Evolutionary conservation across 106 monocot genomes (phyloP).

Genomic region (Dactylorhiza incarnata): DNA sequence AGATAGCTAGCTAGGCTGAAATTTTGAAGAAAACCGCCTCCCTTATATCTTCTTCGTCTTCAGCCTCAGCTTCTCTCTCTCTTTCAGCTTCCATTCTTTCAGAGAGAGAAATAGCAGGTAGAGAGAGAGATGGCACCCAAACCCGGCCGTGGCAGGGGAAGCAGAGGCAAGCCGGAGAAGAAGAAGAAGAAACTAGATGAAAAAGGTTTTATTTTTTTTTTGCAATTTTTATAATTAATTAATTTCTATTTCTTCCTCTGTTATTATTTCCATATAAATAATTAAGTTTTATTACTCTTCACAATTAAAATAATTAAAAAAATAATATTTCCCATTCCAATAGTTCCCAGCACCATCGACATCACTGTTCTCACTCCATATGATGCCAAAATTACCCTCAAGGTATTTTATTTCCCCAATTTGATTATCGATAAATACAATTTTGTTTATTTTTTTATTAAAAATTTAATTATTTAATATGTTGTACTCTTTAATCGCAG

Average conservation of each 20-base stretch:
- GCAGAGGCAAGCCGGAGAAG: slow-evolving; percentile 56
- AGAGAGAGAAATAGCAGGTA: background rate
- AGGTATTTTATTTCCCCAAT: slow-evolving; percentile 37
- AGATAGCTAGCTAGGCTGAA: background rate
- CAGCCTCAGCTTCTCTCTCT: background rate
- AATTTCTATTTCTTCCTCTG: background rate
- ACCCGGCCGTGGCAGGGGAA: slow-evolving; percentile 43
- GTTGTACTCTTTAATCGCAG: slow-evolving; percentile 18
- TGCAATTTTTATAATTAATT: background rate
- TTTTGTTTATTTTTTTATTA: slow-evolving; percentile 3
- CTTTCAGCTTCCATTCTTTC: background rate
- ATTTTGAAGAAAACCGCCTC: slow-evolving; percentile 1
- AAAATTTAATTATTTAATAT: background rate
- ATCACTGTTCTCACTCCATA: slow-evolving; percentile 63
- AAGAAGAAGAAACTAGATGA: slow-evolving; percentile 63
- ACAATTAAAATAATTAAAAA: background rate
- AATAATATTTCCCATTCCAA: slow-evolving; percentile 19
- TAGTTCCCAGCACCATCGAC: slow-evolving; percentile 62
- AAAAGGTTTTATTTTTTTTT: slow-evolving; percentile 38
- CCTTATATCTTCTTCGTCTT: background rate
- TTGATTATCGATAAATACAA: background rate
- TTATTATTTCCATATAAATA: background rate
- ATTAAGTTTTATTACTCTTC: background rate
- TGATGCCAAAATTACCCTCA: slow-evolving; percentile 56
- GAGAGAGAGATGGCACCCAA: slow-evolving; percentile 60